Evolutionary conservation across 371 early-diverging fungal genomes (phyloP).

Genomic region (Haplosporangium sp.): DNA sequence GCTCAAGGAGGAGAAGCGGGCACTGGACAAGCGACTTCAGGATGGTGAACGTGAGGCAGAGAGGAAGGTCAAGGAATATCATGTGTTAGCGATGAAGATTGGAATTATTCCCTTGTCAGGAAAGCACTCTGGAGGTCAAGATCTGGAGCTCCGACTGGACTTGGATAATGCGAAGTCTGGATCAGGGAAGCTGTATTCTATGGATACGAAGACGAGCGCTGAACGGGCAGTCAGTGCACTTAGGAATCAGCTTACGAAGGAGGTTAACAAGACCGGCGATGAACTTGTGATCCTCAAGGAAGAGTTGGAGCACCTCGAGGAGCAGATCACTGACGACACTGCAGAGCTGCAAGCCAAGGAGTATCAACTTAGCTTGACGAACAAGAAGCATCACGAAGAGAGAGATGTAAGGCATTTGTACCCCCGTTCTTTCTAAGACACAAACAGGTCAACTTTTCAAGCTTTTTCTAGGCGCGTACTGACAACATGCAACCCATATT

Average conservation of each 20-base stretch:
- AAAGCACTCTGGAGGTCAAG: conserved; percentile 38
- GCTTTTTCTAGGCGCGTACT: neutral
- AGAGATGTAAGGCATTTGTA: conserved; percentile 35
- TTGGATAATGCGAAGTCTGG: conserved; percentile 25
- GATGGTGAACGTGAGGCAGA: conserved; percentile 30
- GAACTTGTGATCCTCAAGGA: conserved; percentile 20
- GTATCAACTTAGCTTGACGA: conserved; percentile 16
- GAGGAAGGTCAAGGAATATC: conserved; percentile 29
- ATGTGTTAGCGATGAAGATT: conserved; percentile 35
- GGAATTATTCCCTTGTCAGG: conserved; percentile 33
- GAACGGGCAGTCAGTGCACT: conserved; percentile 29
- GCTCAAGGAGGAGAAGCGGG: conserved; percentile 24
- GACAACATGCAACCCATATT: neutral
- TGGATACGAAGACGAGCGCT: conserved; percentile 25
- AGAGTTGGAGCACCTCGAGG: conserved; percentile 32
- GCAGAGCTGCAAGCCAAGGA: conserved; percentile 26
- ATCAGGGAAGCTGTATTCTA: conserved; percentile 24
- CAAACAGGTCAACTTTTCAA: neutral
- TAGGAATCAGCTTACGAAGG: conserved; percentile 27
- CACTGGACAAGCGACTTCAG: conserved; percentile 23
- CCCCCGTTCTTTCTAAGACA: neutral
- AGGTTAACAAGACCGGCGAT: conserved; percentile 17
- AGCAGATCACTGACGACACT: conserved; percentile 29
- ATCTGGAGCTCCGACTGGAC: conserved; percentile 34
- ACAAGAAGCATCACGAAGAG: conserved; percentile 40